These are phyloP conservation scores for Themeda triandra DNA, from an alignment of 176 grass and related monocot species.

Conservation along the genomic window DNA sequence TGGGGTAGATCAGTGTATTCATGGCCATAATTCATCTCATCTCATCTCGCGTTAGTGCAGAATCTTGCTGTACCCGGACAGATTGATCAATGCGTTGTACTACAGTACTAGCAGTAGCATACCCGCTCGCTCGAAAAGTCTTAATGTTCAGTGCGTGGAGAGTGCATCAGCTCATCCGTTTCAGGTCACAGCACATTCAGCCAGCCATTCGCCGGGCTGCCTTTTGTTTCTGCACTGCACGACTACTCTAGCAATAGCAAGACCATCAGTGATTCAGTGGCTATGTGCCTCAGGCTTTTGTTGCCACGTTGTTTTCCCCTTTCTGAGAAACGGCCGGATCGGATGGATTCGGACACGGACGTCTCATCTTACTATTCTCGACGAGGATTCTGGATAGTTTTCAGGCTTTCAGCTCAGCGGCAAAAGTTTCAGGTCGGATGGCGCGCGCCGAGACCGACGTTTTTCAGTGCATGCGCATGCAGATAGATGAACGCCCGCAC, in stretches of 20 bases:
- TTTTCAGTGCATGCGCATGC: background rate
- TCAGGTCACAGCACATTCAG: too few relatives aligned
- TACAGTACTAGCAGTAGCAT: too few relatives aligned
- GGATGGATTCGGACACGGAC: constrained; percentile 4
- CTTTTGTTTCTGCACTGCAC: too few relatives aligned
- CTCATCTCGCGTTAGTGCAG: too few relatives aligned
- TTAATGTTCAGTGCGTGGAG: too few relatives aligned
- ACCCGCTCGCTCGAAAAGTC: too few relatives aligned
- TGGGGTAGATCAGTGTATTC: constrained; percentile 5
- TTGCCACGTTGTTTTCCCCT: background rate
- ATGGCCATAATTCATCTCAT: background rate
- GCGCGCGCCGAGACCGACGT: background rate
- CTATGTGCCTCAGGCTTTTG: background rate
- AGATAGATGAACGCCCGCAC: background rate
- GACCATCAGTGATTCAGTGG: too few relatives aligned
- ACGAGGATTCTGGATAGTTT: background rate
- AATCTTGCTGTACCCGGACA: background rate
- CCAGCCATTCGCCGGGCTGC: too few relatives aligned
- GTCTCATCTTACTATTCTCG: background rate
- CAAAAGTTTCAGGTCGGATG: background rate
- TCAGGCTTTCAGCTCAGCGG: constrained; percentile 3
- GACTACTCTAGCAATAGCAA: too few relatives aligned
- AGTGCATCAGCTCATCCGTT: too few relatives aligned
- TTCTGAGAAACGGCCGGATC: background rate
- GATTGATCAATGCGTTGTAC: too few relatives aligned